Percentiles rank a stretch among this genome's conserved stretches.
These are phyloP conservation scores for Trichosanthes cucumerina DNA, from an alignment of 306 rosid species.

Conservation along the genomic window DNA sequence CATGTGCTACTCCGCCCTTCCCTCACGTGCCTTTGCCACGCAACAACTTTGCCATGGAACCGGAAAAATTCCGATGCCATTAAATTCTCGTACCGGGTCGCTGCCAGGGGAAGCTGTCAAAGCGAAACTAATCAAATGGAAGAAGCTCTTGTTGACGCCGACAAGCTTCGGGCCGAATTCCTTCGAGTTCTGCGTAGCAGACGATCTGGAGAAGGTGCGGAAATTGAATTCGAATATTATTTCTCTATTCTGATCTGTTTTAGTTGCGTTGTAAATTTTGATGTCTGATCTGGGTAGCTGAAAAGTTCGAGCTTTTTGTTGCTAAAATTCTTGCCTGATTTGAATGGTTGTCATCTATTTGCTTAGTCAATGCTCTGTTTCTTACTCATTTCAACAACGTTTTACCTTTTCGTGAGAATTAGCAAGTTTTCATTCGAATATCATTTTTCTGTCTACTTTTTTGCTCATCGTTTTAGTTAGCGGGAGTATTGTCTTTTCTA, in stretches of 20 bases:
- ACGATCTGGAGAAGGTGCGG: slow-evolving; percentile 37
- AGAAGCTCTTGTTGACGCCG: slow-evolving; percentile 21
- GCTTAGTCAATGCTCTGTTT: background rate
- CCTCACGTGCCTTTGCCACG: slow-evolving; percentile 20
- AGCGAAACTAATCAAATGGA: slow-evolving; percentile 20
- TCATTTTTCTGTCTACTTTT: background rate
- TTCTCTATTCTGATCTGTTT: background rate
- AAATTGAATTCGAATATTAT: background rate
- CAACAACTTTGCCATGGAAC: background rate
- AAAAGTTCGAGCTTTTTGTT: background rate
- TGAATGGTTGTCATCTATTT: background rate
- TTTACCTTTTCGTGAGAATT: background rate
- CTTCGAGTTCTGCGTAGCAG: slow-evolving; percentile 35
- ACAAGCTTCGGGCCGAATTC: slow-evolving; percentile 46
- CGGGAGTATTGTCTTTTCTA: background rate
- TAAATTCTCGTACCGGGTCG: slow-evolving; percentile 6
- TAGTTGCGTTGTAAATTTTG: background rate
- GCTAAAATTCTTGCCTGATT: background rate
- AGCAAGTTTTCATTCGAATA: background rate
- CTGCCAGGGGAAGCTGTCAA: slow-evolving; percentile 3
- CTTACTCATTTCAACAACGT: background rate
- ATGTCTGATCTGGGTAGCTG: background rate
- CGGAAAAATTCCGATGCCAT: slow-evolving; percentile 5
- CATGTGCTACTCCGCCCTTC: slow-evolving; percentile 21
- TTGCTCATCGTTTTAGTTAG: background rate